Percentiles rank a stretch among this genome's conserved stretches.
Conservation (phyloP, 2,329 filamentous ascomycete species). For the Exserohilum turcica region DNA sequence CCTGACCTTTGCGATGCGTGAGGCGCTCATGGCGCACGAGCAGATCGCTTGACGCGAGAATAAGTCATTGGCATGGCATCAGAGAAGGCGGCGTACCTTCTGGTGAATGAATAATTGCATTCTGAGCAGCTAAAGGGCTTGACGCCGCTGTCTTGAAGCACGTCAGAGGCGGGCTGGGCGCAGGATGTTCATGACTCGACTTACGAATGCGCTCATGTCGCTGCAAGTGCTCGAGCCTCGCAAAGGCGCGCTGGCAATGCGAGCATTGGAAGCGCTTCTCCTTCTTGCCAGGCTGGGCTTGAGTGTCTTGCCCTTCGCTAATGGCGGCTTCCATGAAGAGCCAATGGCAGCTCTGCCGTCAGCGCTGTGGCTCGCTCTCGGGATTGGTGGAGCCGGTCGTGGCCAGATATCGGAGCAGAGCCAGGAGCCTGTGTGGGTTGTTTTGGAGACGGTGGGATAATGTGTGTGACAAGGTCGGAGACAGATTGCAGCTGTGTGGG, state of each 20-base stretch:
- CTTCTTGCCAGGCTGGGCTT: constrained; percentile 37
- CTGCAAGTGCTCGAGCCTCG: constrained; percentile 50
- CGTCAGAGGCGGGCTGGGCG: constrained; percentile 14
- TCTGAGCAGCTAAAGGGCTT: constrained; percentile 49
- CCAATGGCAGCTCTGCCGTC: constrained; percentile 4
- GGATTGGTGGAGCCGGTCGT: constrained; percentile 2
- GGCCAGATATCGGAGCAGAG: constrained; percentile 4
- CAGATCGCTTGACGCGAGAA: constrained; percentile 38
- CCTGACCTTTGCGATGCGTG: constrained; percentile 42
- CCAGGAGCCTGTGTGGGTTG: constrained; percentile 1
- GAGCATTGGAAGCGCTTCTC: constrained; percentile 44
- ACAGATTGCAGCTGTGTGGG: constrained; percentile 26
- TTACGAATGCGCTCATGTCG: constrained; percentile 49
- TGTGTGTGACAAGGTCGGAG: constrained; percentile 17
- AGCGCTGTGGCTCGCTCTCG: constrained; percentile 3
- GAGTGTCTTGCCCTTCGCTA: constrained; percentile 19
- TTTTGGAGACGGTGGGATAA: constrained; percentile 18
- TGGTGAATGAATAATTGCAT: constrained; percentile 51
- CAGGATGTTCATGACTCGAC: constrained; percentile 3
- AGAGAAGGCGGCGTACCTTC: constrained; percentile 40
- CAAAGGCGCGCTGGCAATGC: constrained; percentile 41
- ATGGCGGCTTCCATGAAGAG: constrained; percentile 29
- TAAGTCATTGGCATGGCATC: neutral
- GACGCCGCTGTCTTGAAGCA: constrained; percentile 44
- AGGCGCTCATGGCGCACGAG: constrained; percentile 50